phyloP scores from a whole-genome alignment of 768 basidiomycete species.

The Calocera viscosa region DNA sequence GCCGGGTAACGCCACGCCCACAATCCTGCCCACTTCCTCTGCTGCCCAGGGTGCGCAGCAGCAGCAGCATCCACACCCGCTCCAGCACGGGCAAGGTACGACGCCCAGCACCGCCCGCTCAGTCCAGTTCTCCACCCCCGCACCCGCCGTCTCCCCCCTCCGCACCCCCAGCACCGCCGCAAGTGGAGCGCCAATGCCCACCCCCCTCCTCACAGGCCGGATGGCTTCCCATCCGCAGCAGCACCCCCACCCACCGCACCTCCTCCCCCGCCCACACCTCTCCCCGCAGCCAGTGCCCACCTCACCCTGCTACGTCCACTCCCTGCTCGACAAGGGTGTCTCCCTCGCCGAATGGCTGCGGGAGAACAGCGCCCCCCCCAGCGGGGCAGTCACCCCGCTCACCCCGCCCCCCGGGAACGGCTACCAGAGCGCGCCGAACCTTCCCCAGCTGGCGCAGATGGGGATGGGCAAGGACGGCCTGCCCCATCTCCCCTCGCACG shows the following conservation, averaged over 20 bases:
- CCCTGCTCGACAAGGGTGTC: slow-evolving; percentile 70
- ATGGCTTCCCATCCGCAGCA: background rate
- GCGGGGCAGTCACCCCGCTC: background rate
- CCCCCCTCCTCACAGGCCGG: background rate
- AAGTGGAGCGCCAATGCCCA: background rate
- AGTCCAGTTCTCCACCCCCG: too few relatives aligned
- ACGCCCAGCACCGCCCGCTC: too few relatives aligned
- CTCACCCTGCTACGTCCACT: slow-evolving; percentile 90
- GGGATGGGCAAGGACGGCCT: slow-evolving; percentile 2
- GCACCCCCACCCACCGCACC: background rate
- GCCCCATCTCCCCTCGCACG: slow-evolving; percentile 2
- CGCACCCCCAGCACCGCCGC: background rate
- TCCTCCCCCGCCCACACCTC: background rate
- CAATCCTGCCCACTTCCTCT: too few relatives aligned
- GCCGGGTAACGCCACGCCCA: too few relatives aligned
- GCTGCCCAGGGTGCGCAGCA: too few relatives aligned
- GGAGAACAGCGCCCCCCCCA: slow-evolving; percentile 16
- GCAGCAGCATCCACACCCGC: too few relatives aligned
- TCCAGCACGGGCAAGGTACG: too few relatives aligned
- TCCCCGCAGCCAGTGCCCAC: slow-evolving; percentile 26
- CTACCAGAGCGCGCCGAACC: background rate
- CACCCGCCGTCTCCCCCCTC: too few relatives aligned
- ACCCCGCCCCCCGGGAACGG: background rate
- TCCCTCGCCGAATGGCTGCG: slow-evolving; percentile 64
- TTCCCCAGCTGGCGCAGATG: background rate